Percentiles rank a stretch among this genome's conserved stretches.
phyloP scores from a whole-genome alignment of 768 basidiomycete genomes.

The Paxillus ammoniavirescens region DNA sequence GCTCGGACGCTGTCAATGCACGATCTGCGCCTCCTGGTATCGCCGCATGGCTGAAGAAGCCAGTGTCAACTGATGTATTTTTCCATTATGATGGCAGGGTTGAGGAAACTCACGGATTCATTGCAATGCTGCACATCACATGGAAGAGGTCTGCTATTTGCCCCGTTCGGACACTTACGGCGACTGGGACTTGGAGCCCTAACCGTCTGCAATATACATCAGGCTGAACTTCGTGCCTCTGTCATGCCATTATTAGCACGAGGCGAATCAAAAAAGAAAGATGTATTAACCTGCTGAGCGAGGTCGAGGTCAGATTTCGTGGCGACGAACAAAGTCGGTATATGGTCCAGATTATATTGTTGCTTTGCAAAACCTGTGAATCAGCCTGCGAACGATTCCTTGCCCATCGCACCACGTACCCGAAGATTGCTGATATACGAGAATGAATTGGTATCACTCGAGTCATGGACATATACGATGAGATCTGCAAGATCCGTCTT shows the following conservation, averaged over 20 bases:
- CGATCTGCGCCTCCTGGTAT: constrained; percentile 86
- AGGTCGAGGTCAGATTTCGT: constrained; percentile 98
- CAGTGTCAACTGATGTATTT: constrained; percentile 9
- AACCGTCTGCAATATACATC: constrained; percentile 93
- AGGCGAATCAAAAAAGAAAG: background rate
- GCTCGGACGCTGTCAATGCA: constrained; percentile 64
- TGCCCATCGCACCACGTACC: constrained; percentile 43
- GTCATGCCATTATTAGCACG: constrained; percentile 9
- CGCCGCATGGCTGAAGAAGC: constrained; percentile 47
- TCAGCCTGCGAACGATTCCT: constrained; percentile 10
- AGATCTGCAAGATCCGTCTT: constrained; percentile 93
- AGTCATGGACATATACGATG: constrained; percentile 94
- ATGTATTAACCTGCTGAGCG: constrained; percentile 73
- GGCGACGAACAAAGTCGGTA: constrained; percentile 96
- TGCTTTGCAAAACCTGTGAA: constrained; percentile 52
- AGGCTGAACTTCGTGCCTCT: constrained; percentile 98
- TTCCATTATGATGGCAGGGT: background rate
- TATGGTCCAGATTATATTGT: constrained; percentile 94
- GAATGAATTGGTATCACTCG: constrained; percentile 98
- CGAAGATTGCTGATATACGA: constrained; percentile 96
- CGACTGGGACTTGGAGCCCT: constrained; percentile 89
- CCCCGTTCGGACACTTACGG: constrained; percentile 86
- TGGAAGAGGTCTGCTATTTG: constrained; percentile 88
- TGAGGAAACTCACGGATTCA: constrained; percentile 71
- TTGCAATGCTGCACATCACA: constrained; percentile 77